phyloP scores from a whole-genome alignment of 2,329 filamentous ascomycete genomes.

The Diaporthe capsici region DNA sequence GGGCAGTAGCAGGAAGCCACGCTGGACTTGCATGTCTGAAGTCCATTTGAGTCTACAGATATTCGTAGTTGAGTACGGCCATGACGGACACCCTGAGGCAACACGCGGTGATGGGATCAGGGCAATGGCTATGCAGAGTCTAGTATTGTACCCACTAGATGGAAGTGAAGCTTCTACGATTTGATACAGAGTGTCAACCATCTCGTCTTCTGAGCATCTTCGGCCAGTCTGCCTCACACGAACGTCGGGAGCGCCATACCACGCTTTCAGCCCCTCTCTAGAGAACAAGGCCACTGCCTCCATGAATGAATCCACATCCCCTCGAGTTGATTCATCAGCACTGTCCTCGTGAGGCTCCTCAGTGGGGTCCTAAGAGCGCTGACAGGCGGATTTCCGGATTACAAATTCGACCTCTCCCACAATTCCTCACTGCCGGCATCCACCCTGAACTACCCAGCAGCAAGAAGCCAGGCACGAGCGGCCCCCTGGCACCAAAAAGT shows the following conservation, averaged over 20 bases:
- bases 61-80: background rate
- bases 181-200: background rate
- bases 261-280: background rate
- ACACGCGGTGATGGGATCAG: background rate
- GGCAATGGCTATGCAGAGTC: background rate
- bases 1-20: background rate
- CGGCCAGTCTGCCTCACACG: background rate
- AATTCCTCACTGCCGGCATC: background rate
- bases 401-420: background rate
- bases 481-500: background rate
- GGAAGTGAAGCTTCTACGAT: background rate
- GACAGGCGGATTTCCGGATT: background rate
- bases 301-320: background rate
- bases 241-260: background rate
- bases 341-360: background rate
- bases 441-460: background rate
- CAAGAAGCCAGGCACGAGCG: background rate
- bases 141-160: background rate
- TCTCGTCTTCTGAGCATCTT: background rate
- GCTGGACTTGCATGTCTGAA: background rate
- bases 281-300: background rate
- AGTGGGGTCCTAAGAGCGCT: constrained; percentile 6
- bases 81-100: background rate
- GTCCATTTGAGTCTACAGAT: background rate
- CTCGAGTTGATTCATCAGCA: background rate